These are phyloP conservation scores for Lepidium didymum DNA, from an alignment of 345 rosid species.

Conservation along the genomic window DNA sequence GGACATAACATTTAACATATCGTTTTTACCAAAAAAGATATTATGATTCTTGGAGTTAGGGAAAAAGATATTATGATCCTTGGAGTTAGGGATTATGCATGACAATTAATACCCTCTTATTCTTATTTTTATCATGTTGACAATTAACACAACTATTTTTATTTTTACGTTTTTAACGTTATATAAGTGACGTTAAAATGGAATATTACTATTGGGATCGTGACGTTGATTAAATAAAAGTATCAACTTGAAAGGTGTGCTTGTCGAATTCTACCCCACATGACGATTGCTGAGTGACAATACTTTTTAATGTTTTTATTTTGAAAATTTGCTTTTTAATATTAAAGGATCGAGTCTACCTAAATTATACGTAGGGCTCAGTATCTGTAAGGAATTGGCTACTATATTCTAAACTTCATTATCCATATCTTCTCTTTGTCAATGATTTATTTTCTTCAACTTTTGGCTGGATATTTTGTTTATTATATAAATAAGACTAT, in stretches of 20 bases:
- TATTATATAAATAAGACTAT: background rate
- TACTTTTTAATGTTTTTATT: background rate
- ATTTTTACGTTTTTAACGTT: background rate
- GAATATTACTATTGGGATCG: background rate
- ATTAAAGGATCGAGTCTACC: too few relatives aligned
- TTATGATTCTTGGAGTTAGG: too few relatives aligned
- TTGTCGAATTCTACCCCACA: slow-evolving; percentile 9
- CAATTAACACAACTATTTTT: too few relatives aligned
- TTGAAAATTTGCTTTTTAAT: background rate
- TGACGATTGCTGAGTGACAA: slow-evolving; percentile 21
- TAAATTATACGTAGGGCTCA: slow-evolving; percentile 12
- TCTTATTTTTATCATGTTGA: too few relatives aligned
- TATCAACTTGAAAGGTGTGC: slow-evolving; percentile 24
- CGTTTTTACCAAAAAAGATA: too few relatives aligned
- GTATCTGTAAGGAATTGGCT: slow-evolving; percentile 20
- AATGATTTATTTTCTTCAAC: background rate
- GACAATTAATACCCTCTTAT: too few relatives aligned
- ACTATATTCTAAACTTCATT: slow-evolving; percentile 11
- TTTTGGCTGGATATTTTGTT: background rate
- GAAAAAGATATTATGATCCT: too few relatives aligned
- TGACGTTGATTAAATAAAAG: slow-evolving; percentile 9
- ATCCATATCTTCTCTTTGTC: background rate
- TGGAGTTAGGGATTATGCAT: too few relatives aligned
- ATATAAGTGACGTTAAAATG: background rate
- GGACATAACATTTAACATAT: too few relatives aligned